Evolutionary conservation across 257 asterid species (phyloP).

Genomic region (Solanum bukasovii): DNA sequence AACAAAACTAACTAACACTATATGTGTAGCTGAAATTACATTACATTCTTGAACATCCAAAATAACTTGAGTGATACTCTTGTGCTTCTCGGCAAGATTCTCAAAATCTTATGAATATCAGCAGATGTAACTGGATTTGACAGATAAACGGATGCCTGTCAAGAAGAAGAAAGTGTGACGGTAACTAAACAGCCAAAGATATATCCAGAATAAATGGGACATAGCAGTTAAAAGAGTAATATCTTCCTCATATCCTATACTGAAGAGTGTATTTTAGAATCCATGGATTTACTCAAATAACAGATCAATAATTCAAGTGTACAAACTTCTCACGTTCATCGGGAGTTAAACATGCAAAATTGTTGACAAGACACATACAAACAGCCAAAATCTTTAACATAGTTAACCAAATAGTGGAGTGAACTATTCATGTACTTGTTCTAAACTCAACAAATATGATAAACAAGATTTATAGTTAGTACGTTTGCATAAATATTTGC

Average conservation of each 20-base stretch:
- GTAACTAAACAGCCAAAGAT: neutral
- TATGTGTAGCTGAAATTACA: neutral
- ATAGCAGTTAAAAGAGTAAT: neutral
- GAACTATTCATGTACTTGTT: no score
- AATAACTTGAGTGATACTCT: slow-evolving; percentile 17
- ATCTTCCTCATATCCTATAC: slow-evolving; percentile 1
- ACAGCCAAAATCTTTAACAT: no score
- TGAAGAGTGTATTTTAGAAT: slow-evolving; percentile 3
- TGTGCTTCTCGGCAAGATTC: slow-evolving; percentile 53
- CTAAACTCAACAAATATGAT: no score
- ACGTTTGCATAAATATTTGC: no score
- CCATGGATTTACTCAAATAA: neutral
- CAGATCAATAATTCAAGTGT: slow-evolving; percentile 3
- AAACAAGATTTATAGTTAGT: no score
- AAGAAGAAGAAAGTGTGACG: neutral
- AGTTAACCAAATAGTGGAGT: neutral
- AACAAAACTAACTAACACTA: neutral
- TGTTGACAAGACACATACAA: neutral
- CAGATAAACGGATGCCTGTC: slow-evolving; percentile 39
- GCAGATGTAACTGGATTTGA: slow-evolving; percentile 51
- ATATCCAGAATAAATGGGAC: neutral
- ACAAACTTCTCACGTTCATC: neutral
- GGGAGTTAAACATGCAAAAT: neutral
- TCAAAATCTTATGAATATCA: slow-evolving; percentile 47
- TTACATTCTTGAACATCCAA: neutral